These are phyloP conservation scores for Zopfochytrium polystomum DNA, from an alignment of 371 early-diverging fungal genomes.

Conservation along the genomic window DNA sequence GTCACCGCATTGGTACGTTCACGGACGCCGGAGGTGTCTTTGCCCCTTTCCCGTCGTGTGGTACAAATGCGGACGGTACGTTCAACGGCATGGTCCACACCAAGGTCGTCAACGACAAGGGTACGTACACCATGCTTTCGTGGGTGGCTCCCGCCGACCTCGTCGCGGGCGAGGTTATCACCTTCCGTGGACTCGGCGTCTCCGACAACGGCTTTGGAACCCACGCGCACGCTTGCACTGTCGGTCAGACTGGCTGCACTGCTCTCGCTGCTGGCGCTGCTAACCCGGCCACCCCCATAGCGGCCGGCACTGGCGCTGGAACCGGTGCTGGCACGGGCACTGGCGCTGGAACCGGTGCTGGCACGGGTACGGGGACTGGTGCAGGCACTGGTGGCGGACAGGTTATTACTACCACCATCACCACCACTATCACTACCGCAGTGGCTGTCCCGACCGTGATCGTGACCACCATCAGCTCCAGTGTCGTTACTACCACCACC, in stretches of 20 bases:
- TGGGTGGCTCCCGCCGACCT: constrained; percentile 5
- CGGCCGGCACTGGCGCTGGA: no score
- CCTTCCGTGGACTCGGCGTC: constrained; percentile 4
- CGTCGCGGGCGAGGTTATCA: neutral
- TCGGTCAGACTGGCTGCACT: neutral
- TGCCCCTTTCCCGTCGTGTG: constrained; percentile 5
- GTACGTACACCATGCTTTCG: constrained; percentile 1
- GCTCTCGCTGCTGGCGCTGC: neutral
- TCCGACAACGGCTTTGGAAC: neutral
- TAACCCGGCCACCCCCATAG: neutral
- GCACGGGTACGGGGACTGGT: no score
- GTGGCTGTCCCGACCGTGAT: neutral
- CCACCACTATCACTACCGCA: neutral
- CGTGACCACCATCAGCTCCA: no score
- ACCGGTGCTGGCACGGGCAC: no score
- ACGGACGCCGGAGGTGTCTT: constrained; percentile 4
- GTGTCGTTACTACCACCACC: neutral
- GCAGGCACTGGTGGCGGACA: neutral
- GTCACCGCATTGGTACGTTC: constrained; percentile 4
- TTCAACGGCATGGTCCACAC: constrained; percentile 7
- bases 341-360: no score
- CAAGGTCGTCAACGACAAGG: neutral
- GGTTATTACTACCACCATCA: neutral
- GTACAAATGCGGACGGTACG: neutral
- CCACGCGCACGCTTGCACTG: neutral